Evolutionary conservation across 345 rosid species (phyloP), one percentile per base, ranked within the genome.

Genomic region (Adansonia digitata): DNA sequence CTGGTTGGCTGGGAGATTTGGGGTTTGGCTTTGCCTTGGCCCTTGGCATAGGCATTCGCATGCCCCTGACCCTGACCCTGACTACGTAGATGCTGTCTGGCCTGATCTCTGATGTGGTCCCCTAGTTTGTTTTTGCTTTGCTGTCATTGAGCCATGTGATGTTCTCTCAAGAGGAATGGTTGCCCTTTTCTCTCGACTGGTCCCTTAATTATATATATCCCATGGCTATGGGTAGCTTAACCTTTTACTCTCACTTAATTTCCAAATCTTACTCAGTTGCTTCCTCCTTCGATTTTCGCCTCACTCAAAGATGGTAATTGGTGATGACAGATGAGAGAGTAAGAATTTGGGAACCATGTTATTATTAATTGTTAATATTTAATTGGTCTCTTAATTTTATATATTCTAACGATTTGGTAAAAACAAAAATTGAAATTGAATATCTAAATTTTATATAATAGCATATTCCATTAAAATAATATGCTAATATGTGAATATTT

Each of bases 51-150:
- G 5, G 35, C 31, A 42, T 37, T 31, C 11, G 5, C 69, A n/a
- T 10, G 29, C 69, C 69, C 46, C 35, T 27, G n/a, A 17, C 43
- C 46, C 35, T 27, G n/a, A 17, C 43, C 15, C 69, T 63, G 53
- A 29, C 52, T 12, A 20, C 71, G 34, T 66, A 22, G 13, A 20
- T 22, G 71, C 51, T 34, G 11, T 29, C 61, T 22, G 34, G 17
- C 61, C 26, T 10, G 60, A 55, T 55, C 61, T 56, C 62, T 51
- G 63, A 13, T 53, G 49, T 71, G 74, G 74, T 53, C 74, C 74
- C 31, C 9, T 55, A 0, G 39, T 31, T 52, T 7, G 2, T 7
- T 11, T 2, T 24, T 35, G 27, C 35, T 17, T 69, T 18, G 46
- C 64, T 12, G 37, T 70, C 73, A 18, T 69, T 69, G 42, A 31